Base-by-base conservation (phyloP, 306 rosid genomes). In the Lupinus albus region DNA sequence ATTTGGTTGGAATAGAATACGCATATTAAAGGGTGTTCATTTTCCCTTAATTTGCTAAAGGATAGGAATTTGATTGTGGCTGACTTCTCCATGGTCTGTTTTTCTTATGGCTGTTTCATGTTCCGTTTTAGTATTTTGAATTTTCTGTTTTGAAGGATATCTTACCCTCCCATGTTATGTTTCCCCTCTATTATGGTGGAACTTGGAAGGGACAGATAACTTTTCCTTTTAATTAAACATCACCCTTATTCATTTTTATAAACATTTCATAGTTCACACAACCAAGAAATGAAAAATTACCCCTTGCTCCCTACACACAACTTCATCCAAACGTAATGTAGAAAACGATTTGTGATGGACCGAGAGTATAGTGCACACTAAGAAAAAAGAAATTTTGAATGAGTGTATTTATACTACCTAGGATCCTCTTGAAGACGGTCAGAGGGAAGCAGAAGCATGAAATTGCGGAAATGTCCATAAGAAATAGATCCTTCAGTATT, bases 351-450 rank as follows among this genome's bases (percentile, higher is more conserved):
- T 17, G 11, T 9, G 8, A 30, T 52, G 64, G 15, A 63, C 48
- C 44, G 30, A 4, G 51, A 12, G 56, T 38, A 11, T 47, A 50
- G 50, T 50, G 41, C 39, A 50, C 52, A 53, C 2, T 41, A 13
- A 50, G 61, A 39, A 58, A 39, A 47, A 38, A 4, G n/a, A 71
- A 60, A 46, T 21, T n/a, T 65, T 20, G 68, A 60, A 75, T 68
- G 30, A 83, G 45, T 64, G 76, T 66, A 68, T 61, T 21, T 32
- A 63, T 72, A 83, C 80, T 79, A 91, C 99, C 99, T 83, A 64
- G 99, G 97, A 86, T 94, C 99, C 56, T 94, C 99, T 65, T 88
- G 97, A 81, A 94, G 92, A 39, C 99, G 92, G 67, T 94, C 96
- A 51, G 97, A 91, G 45, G 99, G 99, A 68, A 94, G 99, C 55